phyloP scores from a whole-genome alignment of 805 yeast genomes.

The Komagataella mondaviorum region DNA sequence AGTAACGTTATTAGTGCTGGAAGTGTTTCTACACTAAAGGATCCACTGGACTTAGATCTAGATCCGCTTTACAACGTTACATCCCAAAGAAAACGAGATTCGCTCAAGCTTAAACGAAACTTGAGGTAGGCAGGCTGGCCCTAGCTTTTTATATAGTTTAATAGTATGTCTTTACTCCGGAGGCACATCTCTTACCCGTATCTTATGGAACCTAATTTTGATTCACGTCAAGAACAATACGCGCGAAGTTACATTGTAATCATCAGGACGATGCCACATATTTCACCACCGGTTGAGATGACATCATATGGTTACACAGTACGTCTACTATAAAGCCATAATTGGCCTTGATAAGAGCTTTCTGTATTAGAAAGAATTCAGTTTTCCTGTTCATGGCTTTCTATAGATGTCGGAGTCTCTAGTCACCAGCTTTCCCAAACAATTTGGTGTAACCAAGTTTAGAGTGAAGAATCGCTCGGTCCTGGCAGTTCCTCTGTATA shows the following conservation, averaged over 20 bases:
- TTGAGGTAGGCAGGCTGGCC: constrained; percentile 8
- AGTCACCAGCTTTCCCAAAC: neutral
- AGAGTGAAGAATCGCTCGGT: neutral
- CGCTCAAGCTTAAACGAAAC: constrained; percentile 32
- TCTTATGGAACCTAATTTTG: neutral
- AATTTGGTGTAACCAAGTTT: neutral
- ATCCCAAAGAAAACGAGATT: constrained; percentile 37
- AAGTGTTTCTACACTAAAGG: neutral
- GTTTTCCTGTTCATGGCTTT: neutral
- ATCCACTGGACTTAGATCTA: constrained; percentile 10
- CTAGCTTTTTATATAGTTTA: neutral
- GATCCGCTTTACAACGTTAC: constrained; percentile 28
- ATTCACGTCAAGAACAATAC: neutral
- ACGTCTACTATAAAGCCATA: neutral
- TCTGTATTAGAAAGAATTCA: neutral
- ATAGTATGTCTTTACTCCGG: neutral
- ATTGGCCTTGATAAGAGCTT: neutral
- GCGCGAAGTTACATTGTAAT: neutral
- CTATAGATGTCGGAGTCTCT: neutral
- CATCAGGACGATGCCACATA: neutral
- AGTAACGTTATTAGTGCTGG: neutral
- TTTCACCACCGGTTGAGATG: neutral
- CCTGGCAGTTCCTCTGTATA: neutral
- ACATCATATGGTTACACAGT: neutral
- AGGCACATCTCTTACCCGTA: neutral